Evolutionary conservation across 495 filamentous ascomycete species (phyloP).

Genomic region (Hypoxylon lenormandii): DNA sequence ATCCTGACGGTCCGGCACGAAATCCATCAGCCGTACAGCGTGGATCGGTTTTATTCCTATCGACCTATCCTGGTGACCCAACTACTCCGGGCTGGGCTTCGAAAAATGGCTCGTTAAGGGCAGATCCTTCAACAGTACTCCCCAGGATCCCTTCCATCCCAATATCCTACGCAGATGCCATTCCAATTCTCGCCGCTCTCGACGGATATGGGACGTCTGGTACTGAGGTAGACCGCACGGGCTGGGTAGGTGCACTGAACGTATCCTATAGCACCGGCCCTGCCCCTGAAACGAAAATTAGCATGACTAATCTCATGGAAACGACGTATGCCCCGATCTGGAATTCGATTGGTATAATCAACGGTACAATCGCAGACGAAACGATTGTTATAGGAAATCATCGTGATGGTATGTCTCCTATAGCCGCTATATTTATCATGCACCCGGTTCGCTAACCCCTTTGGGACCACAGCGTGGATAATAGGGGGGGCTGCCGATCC

Average conservation of each 20-base stretch:
- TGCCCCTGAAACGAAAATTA: constrained; percentile 75
- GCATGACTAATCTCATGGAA: constrained; percentile 82
- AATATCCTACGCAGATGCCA: constrained; percentile 81
- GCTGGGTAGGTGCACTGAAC: constrained; percentile 77
- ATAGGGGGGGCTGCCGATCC: constrained; percentile 82
- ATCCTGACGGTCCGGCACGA: constrained; percentile 83
- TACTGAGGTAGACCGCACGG: constrained; percentile 74
- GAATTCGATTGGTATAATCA: constrained; percentile 89
- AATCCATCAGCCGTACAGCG: constrained; percentile 84
- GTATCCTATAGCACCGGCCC: constrained; percentile 89
- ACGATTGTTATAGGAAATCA: constrained; percentile 91
- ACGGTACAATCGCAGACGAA: constrained; percentile 77
- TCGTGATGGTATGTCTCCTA: constrained; percentile 64
- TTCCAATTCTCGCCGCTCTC: constrained; percentile 81
- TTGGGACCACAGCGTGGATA: constrained; percentile 70
- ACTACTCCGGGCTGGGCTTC: constrained; percentile 95
- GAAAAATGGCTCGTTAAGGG: constrained; percentile 77
- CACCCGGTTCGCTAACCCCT: too few relatives aligned
- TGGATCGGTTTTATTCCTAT: constrained; percentile 82
- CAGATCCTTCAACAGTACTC: constrained; percentile 69
- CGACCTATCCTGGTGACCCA: constrained; percentile 64
- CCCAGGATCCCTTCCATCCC: constrained; percentile 87
- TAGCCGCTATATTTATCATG: too few relatives aligned
- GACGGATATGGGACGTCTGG: constrained; percentile 84
- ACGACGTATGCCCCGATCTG: constrained; percentile 84